These are phyloP conservation scores for Monosporascus sp. DNA, from an alignment of 2,329 filamentous ascomycete genomes.

Conservation along the genomic window DNA sequence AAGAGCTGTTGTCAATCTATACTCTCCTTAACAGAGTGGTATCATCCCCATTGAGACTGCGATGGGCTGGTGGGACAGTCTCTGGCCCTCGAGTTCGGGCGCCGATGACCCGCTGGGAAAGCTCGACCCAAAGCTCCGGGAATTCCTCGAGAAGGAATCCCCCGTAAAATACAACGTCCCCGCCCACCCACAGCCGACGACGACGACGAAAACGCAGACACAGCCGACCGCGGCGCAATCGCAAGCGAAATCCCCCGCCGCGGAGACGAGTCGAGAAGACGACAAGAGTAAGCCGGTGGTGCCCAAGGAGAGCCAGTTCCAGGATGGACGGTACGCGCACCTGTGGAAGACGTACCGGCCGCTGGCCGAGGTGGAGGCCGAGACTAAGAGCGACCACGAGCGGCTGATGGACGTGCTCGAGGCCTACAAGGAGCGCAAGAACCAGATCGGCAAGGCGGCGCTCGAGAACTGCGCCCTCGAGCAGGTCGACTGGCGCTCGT, in stretches of 20 bases:
- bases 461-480: slow-evolving; percentile 91
- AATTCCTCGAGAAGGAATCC: slow-evolving; percentile 79
- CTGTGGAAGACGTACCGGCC: slow-evolving; percentile 90
- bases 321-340: slow-evolving; percentile 66
- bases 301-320: slow-evolving; percentile 48
- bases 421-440: slow-evolving; percentile 76
- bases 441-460: slow-evolving; percentile 71
- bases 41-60: background rate
- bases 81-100: slow-evolving; percentile 43
- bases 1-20: background rate
- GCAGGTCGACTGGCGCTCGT: slow-evolving; percentile 75
- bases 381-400: slow-evolving; percentile 70
- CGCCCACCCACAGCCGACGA: slow-evolving; percentile 10
- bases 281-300: slow-evolving; percentile 24
- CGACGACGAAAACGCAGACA: slow-evolving; percentile 5
- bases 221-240: background rate
- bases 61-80: slow-evolving; percentile 55
- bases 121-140: slow-evolving; percentile 76
- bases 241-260: background rate
- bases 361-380: slow-evolving; percentile 61
- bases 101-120: slow-evolving; percentile 62
- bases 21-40: background rate
- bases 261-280: slow-evolving; percentile 1
- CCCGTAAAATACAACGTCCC: slow-evolving; percentile 58
- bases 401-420: slow-evolving; percentile 75